Evolutionary conservation across 768 basidiomycete species (phyloP).

Genomic region (Termitomyces sp.): DNA sequence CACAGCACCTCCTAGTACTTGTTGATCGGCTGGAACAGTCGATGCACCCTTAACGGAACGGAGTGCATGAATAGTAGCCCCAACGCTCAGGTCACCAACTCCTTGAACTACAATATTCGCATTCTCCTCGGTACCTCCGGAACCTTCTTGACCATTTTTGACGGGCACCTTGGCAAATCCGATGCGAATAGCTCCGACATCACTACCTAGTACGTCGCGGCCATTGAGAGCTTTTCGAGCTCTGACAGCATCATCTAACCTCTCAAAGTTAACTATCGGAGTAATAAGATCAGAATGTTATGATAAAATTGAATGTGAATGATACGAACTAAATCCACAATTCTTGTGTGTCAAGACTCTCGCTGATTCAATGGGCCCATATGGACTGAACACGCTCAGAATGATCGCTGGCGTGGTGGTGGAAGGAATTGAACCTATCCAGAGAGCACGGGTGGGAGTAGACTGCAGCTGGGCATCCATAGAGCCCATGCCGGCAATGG

Average conservation of each 20-base stretch:
- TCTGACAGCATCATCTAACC: constrained; percentile 92
- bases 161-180: constrained; percentile 96
- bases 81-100: constrained; percentile 79
- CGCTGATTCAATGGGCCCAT: constrained; percentile 96
- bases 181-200: constrained; percentile 94
- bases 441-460: constrained; percentile 89
- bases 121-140: constrained; percentile 54
- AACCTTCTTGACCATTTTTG: constrained; percentile 72
- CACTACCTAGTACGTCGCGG: constrained; percentile 91
- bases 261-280: constrained; percentile 86
- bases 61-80: constrained; percentile 83
- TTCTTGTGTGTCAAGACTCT: constrained; percentile 96
- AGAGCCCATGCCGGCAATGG: constrained; percentile 51
- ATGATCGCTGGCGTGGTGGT: constrained; percentile 94
- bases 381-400: constrained; percentile 93
- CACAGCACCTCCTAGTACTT: constrained; percentile 84
- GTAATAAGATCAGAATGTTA: constrained; percentile 8
- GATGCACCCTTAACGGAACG: constrained; percentile 88
- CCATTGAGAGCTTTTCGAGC: constrained; percentile 95
- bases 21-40: constrained; percentile 88
- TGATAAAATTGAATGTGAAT: constrained; percentile 1
- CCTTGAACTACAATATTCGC: constrained; percentile 69
- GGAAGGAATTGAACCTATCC: constrained; percentile 97
- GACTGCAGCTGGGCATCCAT: constrained; percentile 87
- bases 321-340: constrained; percentile 74